Conservation (phyloP, 352 stramenopile species). For the Phytopythium sindhum region DNA sequence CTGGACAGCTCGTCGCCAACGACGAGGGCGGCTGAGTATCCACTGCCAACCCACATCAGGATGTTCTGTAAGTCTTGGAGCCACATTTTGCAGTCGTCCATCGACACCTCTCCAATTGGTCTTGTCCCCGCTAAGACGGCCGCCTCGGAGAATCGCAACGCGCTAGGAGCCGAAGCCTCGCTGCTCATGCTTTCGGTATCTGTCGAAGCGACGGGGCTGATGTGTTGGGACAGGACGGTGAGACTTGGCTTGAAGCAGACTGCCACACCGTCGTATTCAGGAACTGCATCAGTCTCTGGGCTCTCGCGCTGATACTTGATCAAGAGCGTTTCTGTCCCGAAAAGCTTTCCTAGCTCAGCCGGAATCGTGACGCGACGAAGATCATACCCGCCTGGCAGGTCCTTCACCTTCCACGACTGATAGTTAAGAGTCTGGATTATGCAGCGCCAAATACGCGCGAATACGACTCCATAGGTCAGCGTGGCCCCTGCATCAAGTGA, state of each 20-base stretch:
- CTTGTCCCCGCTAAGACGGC: neutral
- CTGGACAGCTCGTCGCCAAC: constrained; percentile 22
- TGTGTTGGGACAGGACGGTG: constrained; percentile 58
- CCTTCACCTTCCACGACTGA: constrained; percentile 31
- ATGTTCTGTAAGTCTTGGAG: constrained; percentile 64
- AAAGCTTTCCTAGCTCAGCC: constrained; percentile 37
- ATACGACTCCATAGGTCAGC: constrained; percentile 31
- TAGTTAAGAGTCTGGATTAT: constrained; percentile 21
- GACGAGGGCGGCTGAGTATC: constrained; percentile 62
- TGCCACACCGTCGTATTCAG: constrained; percentile 23
- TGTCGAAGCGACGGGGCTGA: constrained; percentile 24
- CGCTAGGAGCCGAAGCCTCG: neutral
- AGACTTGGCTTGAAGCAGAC: constrained; percentile 40
- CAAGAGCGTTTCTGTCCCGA: constrained; percentile 41
- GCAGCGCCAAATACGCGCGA: constrained; percentile 41
- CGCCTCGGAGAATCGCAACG: neutral
- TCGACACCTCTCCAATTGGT: neutral
- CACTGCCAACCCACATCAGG: constrained; percentile 54
- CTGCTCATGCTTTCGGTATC: neutral
- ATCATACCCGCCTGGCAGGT: constrained; percentile 17
- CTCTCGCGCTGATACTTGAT: constrained; percentile 20
- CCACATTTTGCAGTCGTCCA: constrained; percentile 23
- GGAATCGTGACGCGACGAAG: constrained; percentile 37
- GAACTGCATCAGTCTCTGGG: constrained; percentile 2
- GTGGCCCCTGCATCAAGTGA: constrained; percentile 9